Conservation (phyloP, 768 basidiomycete genomes). For the Cyathus striatus region DNA sequence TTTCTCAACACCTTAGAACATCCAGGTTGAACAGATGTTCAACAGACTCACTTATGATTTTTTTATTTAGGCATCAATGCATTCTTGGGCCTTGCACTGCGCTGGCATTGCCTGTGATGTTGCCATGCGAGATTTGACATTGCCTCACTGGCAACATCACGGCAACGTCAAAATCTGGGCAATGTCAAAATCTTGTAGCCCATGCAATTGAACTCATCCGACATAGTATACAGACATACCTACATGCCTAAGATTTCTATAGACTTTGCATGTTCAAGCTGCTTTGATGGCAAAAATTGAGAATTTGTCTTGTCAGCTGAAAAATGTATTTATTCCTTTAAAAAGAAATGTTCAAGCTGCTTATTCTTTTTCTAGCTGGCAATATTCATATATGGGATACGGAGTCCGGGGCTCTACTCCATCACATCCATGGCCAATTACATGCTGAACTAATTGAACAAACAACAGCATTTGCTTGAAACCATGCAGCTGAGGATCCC, state of each 20-base stretch:
- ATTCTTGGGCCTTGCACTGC: too few relatives aligned
- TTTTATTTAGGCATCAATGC: too few relatives aligned
- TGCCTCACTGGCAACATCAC: too few relatives aligned
- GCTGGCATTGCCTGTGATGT: too few relatives aligned
- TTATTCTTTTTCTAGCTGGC: slow-evolving; percentile 36
- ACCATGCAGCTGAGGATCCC: slow-evolving; percentile 54
- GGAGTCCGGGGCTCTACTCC: slow-evolving; percentile 69
- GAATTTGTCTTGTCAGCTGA: slow-evolving; percentile 75
- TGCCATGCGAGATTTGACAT: too few relatives aligned
- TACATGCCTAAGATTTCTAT: slow-evolving; percentile 65
- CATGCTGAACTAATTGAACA: slow-evolving; percentile 68
- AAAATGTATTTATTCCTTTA: too few relatives aligned
- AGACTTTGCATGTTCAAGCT: slow-evolving; percentile 77
- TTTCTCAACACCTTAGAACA: too few relatives aligned
- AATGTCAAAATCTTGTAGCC: too few relatives aligned
- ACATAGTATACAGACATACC: slow-evolving; percentile 70
- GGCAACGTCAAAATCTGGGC: too few relatives aligned
- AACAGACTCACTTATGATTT: too few relatives aligned
- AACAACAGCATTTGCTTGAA: slow-evolving; percentile 86
- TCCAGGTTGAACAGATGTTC: too few relatives aligned
- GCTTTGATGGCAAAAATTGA: slow-evolving; percentile 79
- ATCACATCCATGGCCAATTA: slow-evolving; percentile 59
- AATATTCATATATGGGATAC: slow-evolving; percentile 87
- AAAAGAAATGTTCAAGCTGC: background rate
- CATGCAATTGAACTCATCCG: too few relatives aligned